These are phyloP conservation scores for Euphorbia pulcherrima DNA, from an alignment of 345 rosid species.

Conservation along the genomic window DNA sequence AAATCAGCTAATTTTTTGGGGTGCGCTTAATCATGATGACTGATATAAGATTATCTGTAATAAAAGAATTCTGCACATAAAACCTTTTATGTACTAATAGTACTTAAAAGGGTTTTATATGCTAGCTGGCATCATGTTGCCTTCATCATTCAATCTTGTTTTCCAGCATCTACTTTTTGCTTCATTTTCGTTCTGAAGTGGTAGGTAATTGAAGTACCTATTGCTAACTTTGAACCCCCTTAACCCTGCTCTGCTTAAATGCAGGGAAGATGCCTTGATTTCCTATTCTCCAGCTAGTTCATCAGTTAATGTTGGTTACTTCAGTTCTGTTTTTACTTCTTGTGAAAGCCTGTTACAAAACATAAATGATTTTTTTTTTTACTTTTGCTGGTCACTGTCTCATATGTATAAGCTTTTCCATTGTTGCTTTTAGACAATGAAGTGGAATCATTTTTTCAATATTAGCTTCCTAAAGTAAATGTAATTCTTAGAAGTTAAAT, in stretches of 20 bases:
- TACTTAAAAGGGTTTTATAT: not conserved
- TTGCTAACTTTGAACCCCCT: not conserved
- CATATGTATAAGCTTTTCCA: not conserved
- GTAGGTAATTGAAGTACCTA: not conserved
- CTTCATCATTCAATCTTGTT: not conserved
- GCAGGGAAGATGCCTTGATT: not conserved
- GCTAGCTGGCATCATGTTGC: not conserved
- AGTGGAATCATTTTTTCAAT: not conserved
- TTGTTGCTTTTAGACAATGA: not conserved
- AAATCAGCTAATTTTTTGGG: not conserved
- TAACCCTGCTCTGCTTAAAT: not conserved
- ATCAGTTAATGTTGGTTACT: slow-evolving; percentile 2
- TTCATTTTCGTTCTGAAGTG: not conserved
- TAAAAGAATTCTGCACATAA: not conserved
- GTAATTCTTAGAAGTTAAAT: not conserved
- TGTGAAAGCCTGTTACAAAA: not conserved
- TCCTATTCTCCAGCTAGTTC: not conserved
- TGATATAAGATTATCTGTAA: not conserved
- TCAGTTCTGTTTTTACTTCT: not conserved
- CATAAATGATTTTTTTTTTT: not conserved
- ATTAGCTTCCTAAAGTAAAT: not conserved
- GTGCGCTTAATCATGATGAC: not conserved
- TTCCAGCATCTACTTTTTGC: not conserved
- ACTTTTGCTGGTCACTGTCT: not conserved
- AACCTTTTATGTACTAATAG: not conserved